Conservation (phyloP, 2,329 filamentous ascomycete genomes). For the Ustilaginoidea virens region DNA sequence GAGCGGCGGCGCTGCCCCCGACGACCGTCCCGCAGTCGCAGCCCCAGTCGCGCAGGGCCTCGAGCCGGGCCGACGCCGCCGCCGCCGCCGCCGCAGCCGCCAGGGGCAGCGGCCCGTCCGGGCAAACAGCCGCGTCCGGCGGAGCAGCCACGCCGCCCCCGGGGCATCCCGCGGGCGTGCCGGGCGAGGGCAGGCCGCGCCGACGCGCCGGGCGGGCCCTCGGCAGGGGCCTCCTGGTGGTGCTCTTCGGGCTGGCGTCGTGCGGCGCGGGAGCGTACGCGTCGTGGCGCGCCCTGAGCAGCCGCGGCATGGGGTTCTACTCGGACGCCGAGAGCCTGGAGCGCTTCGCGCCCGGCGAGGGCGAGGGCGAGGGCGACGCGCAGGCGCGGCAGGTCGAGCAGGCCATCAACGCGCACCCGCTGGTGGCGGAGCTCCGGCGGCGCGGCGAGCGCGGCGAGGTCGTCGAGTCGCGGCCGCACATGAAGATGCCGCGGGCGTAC, state of each 20-base stretch:
- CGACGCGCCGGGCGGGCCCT: constrained; percentile 1
- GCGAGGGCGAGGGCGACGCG: constrained; percentile 36
- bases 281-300: constrained; percentile 20
- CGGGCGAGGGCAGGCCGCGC: no score
- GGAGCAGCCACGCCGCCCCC: no score
- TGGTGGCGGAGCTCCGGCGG: constrained; percentile 53
- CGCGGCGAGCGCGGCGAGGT: constrained; percentile 51
- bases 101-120: no score
- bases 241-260: constrained; percentile 16
- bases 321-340: constrained; percentile 57
- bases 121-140: no score
- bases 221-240: constrained; percentile 11
- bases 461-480: constrained; percentile 66
- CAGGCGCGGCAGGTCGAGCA: constrained; percentile 48
- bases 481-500: constrained; percentile 64
- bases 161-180: no score
- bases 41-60: no score
- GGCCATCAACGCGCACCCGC: constrained; percentile 58
- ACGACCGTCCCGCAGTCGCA: no score
- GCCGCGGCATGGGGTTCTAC: constrained; percentile 22
- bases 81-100: no score
- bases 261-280: constrained; percentile 16
- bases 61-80: no score
- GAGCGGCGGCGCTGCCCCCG: no score
- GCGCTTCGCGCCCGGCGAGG: constrained; percentile 38